A percentile compares a stretch with the other conserved stretches of the same genome.
phyloP scores from a whole-genome alignment of 257 asterid species.

The Henckelia pumila region DNA sequence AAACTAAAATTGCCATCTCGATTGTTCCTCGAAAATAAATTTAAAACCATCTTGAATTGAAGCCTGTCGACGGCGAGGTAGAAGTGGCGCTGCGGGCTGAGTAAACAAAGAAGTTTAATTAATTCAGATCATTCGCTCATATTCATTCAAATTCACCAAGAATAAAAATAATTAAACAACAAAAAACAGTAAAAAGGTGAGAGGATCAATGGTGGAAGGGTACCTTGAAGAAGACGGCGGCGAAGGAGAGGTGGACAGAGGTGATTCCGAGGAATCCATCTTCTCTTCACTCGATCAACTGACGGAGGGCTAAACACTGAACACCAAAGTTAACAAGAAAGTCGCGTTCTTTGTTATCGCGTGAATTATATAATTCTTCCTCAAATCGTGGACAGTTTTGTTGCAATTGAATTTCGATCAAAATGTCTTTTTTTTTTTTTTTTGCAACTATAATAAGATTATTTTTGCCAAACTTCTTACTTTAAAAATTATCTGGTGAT shows the following conservation, averaged over 20 bases:
- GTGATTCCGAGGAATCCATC: conserved; percentile 63
- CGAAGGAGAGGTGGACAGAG: conserved; percentile 60
- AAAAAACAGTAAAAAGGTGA: background rate
- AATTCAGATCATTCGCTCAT: conserved; percentile 1
- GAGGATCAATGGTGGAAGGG: background rate
- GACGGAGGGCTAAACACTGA: too few relatives aligned
- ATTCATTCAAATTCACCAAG: conserved; percentile 10
- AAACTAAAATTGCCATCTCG: too few relatives aligned
- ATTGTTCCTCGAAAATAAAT: background rate
- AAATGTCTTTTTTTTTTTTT: too few relatives aligned
- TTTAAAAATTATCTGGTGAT: too few relatives aligned
- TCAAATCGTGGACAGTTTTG: too few relatives aligned
- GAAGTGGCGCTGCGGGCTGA: conserved; percentile 87
- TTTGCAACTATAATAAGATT: too few relatives aligned
- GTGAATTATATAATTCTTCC: too few relatives aligned
- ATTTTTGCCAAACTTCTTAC: too few relatives aligned
- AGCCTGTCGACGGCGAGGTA: conserved; percentile 90
- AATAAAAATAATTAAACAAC: background rate
- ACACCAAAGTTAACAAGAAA: too few relatives aligned
- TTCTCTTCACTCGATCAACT: too few relatives aligned
- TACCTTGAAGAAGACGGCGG: conserved; percentile 49
- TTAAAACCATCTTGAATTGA: conserved; percentile 77
- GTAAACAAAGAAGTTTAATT: conserved; percentile 14
- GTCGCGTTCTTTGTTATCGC: too few relatives aligned
- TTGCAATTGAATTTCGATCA: too few relatives aligned